Conservation (phyloP, 169 alveolate species). For the Sarcocystis neurona region DNA sequence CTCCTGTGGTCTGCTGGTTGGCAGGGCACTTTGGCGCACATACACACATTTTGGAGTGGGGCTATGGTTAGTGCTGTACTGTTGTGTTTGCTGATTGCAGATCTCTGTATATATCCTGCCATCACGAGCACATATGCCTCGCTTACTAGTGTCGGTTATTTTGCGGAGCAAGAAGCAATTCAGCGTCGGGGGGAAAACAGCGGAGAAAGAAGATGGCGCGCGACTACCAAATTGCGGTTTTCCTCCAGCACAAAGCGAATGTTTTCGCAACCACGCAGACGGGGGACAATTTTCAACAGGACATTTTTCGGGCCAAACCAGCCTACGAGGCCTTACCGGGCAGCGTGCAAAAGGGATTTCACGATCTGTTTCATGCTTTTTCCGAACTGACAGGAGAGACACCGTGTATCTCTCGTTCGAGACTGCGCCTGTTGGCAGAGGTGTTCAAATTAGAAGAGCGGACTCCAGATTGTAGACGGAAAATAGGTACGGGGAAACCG, state of each 20-base stretch:
- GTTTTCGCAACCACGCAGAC: conserved; percentile 40
- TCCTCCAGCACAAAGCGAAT: conserved; percentile 55
- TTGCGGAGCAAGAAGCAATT: conserved; percentile 63
- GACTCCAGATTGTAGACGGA: conserved; percentile 54
- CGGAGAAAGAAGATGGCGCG: conserved; percentile 54
- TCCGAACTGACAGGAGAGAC: conserved; percentile 9
- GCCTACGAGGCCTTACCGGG: conserved; percentile 31
- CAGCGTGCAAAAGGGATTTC: conserved; percentile 48
- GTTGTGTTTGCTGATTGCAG: conserved; percentile 10
- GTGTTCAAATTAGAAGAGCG: conserved; percentile 48
- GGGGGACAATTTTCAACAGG: conserved; percentile 2
- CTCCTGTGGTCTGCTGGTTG: conserved; percentile 56
- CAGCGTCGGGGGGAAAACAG: too few relatives aligned
- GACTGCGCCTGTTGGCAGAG: conserved; percentile 22
- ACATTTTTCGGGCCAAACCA: conserved; percentile 44
- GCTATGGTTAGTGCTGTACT: conserved; percentile 48
- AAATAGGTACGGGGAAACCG: conserved; percentile 43
- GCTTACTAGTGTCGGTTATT: conserved; percentile 49
- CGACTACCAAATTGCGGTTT: conserved; percentile 41
- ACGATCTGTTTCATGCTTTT: conserved; percentile 56
- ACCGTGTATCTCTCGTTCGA: conserved; percentile 35
- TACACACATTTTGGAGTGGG: conserved; percentile 61
- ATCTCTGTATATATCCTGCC: conserved; percentile 43
- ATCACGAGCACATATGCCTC: conserved; percentile 25
- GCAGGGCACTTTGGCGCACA: conserved; percentile 45